A percentile compares a stretch with the other conserved stretches of the same genome.
Conservation (phyloP, 164 flowering plant genomes). For the grape (Vitis vinifera) region ASM3070453v1 NC_081810.1:18673501-18674000, state of each 20-base stretch:
- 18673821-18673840: constrained; percentile 28
- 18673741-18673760: constrained; percentile 41
- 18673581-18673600: constrained; percentile 36
- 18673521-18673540: constrained; percentile 38
- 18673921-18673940: too few species aligned
- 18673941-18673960: too few species aligned
- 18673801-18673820: constrained; percentile 33
- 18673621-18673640: constrained; percentile 35
- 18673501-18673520: constrained; percentile 35
- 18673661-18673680: constrained; percentile 35
- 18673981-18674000: constrained; percentile 56
- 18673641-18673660: constrained; percentile 32
- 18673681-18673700: constrained; percentile 33
- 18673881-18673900: constrained; percentile 21
- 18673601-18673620: constrained; percentile 38
- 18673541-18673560: constrained; percentile 31
- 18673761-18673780: constrained; percentile 34
- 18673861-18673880: too few species aligned
- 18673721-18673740: constrained; percentile 40
- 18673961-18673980: neutral
- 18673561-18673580: constrained; percentile 36
- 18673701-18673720: constrained; percentile 29
- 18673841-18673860: constrained; percentile 20
- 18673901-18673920: constrained; percentile 24
- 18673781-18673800: constrained; percentile 44